Percentiles rank a stretch among this genome's conserved stretches.
These are phyloP conservation scores for Kentomonas sorsogonicus DNA, from an alignment of 208 protist genomes.

Conservation along the genomic window DNA sequence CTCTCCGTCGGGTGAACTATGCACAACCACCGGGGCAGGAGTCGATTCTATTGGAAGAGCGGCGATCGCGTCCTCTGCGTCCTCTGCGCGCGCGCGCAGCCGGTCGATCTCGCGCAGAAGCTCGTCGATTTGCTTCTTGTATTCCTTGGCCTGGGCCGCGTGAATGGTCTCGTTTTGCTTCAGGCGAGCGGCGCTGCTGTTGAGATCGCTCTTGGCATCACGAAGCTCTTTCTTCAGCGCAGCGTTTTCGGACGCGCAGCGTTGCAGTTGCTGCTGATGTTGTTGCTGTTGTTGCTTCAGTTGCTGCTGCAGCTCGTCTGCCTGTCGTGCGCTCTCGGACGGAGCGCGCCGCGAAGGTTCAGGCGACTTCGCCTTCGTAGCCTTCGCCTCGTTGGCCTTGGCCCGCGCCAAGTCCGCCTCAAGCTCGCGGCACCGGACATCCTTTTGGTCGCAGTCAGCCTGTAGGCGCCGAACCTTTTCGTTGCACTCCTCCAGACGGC, in stretches of 20 bases:
- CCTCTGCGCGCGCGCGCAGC: constrained; percentile 10
- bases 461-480: background rate
- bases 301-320: background rate
- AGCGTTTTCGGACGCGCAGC: constrained; percentile 1
- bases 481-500: background rate
- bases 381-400: background rate
- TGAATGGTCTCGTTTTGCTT: constrained; percentile 29
- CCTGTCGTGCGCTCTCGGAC: background rate
- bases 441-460: constrained; percentile 5
- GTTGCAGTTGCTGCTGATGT: background rate
- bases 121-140: constrained; percentile 41
- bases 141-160: constrained; percentile 21
- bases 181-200: background rate
- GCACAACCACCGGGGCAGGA: too few species aligned
- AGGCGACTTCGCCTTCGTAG: background rate
- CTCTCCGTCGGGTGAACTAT: constrained; percentile 1
- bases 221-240: constrained; percentile 15
- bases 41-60: background rate
- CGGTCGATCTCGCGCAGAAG: constrained; percentile 39
- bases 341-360: background rate
- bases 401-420: background rate
- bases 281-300: constrained; percentile 9
- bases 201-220: constrained; percentile 20
- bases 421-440: constrained; percentile 6
- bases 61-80: background rate